Base-by-base conservation (phyloP, 2,329 filamentous ascomycete species). In the Ophiostoma quercus region DNA sequence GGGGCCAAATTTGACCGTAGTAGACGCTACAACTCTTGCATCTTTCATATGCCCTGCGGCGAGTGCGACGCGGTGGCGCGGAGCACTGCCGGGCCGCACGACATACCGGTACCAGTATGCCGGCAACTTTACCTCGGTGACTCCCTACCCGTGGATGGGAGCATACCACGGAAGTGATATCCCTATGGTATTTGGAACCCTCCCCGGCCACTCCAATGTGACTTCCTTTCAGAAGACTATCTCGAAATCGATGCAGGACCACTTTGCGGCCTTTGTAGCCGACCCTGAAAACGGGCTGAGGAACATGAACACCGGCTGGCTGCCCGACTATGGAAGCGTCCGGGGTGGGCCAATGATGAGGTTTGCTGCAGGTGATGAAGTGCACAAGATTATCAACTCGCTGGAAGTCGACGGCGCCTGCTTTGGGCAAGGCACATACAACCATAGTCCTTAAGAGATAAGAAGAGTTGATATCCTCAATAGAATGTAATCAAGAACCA, bases 141-240 rank as follows among this genome's bases (percentile, higher is more conserved):
- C 81, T 0, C 75, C 85, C 32, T 62, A 57, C 77, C 78, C 0
- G 78, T 76, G 5, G 57, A 83, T 81, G 57, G 81, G 82, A 3
- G 81, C 82, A 0, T 85, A 84, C 72, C 83, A 85, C 67, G 84
- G 81, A 0, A 78, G 78, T 0, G 82, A 84, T 41, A 68, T 84
- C 68, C 79, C 82, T 70, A 83, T 84, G 79, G 75, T 83, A 19
- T 83, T 83, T 70, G 81, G 81, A 11, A 57, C 51, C n/a, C n/a
- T 57, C 3, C n/a, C 22, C 16, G 51, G n/a, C 5, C n/a, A 7
- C 1, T n/a, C 51, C 6, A 6, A 25, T 7, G 51, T 57, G n/a
- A 57, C 51, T 11, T n/a, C 51, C 11, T 25, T 57, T 25, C 51
- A 57, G 51, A 5, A 25, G n/a, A 9, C n/a, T 11, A 25, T 57